phyloP scores from a whole-genome alignment of 768 basidiomycete genomes.

The Russula abietina region DNA sequence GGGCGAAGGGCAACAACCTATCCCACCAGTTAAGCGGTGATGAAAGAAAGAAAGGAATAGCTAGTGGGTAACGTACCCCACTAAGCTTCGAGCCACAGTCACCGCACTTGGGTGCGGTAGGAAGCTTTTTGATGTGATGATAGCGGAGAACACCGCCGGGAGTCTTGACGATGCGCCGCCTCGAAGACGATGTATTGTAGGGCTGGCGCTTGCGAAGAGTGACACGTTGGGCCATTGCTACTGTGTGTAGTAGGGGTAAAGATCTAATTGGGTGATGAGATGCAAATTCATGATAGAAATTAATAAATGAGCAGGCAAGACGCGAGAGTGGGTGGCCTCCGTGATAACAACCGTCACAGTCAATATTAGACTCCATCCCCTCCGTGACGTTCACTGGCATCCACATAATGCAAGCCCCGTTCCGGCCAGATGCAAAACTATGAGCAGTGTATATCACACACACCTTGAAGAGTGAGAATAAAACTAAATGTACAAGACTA shows the following conservation, averaged over 20 bases:
- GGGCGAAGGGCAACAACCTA: constrained; percentile 95
- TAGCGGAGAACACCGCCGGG: constrained; percentile 98
- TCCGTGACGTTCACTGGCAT: too few relatives aligned
- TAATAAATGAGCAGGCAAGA: too few relatives aligned
- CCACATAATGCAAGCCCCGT: too few relatives aligned
- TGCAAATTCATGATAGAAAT: not conserved
- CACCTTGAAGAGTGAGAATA: constrained; percentile 4
- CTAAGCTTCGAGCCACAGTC: constrained; percentile 93
- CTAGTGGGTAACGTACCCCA: constrained; percentile 61
- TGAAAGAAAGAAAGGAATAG: not conserved
- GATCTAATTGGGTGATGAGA: constrained; percentile 2
- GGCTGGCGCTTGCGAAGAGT: constrained; percentile 97
- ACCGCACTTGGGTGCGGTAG: constrained; percentile 91
- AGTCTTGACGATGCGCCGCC: constrained; percentile 93
- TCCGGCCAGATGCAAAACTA: too few relatives aligned
- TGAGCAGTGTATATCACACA: not conserved
- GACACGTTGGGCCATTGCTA: constrained; percentile 93
- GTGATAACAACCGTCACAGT: too few relatives aligned
- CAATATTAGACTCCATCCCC: too few relatives aligned
- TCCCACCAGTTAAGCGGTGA: not conserved
- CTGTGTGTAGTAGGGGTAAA: not conserved
- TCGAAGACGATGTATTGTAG: constrained; percentile 97
- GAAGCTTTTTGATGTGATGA: constrained; percentile 95
- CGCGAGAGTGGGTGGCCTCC: too few relatives aligned
- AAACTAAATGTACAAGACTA: not conserved